These are phyloP conservation scores for Combretum micranthum DNA, from an alignment of 345 rosid species.

Conservation along the genomic window DNA sequence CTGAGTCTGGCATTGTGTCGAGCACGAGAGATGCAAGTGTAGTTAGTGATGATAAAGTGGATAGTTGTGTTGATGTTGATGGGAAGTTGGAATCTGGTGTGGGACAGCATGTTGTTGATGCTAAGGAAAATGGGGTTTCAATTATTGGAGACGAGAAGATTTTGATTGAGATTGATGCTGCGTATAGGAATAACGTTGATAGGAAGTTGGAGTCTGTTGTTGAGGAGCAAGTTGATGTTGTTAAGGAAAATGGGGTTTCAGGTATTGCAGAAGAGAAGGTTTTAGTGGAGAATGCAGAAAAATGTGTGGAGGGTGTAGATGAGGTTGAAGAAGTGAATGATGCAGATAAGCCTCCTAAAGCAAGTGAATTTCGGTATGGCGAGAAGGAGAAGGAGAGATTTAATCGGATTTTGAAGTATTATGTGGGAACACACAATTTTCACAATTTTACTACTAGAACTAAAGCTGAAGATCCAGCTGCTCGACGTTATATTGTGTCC, in stretches of 20 bases:
- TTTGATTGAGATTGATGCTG: not conserved
- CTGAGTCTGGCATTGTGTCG: constrained; percentile 27
- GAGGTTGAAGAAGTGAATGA: constrained; percentile 19
- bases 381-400: constrained; percentile 73
- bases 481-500: constrained; percentile 60
- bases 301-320: not conserved
- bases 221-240: constrained; percentile 1
- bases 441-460: constrained; percentile 92
- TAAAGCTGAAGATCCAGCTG: constrained; percentile 83
- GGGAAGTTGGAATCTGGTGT: not conserved
- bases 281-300: not conserved
- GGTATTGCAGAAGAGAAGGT: too few species aligned
- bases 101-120: constrained; percentile 4
- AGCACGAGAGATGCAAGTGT: constrained; percentile 18
- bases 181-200: constrained; percentile 5
- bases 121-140: not conserved
- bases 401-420: constrained; percentile 61
- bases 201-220: constrained; percentile 8
- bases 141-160: constrained; percentile 8
- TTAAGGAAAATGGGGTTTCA: constrained; percentile 1
- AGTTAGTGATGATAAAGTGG: not conserved
- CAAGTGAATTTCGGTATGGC: constrained; percentile 47
- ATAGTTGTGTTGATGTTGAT: not conserved
- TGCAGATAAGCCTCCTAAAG: constrained; percentile 14
- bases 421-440: constrained; percentile 88